Evolutionary conservation across 2,329 filamentous ascomycete genomes (phyloP).

Genomic region (Fusarium solani-melongenae): DNA sequence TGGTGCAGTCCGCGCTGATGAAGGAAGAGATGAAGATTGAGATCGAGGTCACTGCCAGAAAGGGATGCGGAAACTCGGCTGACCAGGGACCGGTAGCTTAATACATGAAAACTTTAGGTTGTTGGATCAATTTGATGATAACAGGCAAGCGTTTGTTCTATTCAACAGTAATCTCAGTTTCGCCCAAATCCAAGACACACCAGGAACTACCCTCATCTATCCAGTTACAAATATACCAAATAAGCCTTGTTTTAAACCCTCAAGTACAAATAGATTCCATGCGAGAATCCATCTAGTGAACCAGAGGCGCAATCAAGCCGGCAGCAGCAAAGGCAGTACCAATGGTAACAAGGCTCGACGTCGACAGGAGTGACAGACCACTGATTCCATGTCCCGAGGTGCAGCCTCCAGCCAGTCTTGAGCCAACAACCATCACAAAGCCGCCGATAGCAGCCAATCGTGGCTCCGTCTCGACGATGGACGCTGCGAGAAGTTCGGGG

Average conservation of each 20-base stretch:
- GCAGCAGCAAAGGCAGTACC: constrained; percentile 67
- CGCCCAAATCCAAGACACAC: neutral
- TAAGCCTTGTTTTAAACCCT: neutral
- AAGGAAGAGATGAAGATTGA: constrained; percentile 60
- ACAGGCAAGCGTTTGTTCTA: neutral
- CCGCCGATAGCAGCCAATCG: constrained; percentile 63
- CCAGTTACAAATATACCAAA: neutral
- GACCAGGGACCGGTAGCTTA: neutral
- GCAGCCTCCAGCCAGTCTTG: constrained; percentile 73
- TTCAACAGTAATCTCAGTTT: neutral
- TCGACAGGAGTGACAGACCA: constrained; percentile 70
- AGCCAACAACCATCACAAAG: constrained; percentile 67
- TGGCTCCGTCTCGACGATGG: constrained; percentile 49
- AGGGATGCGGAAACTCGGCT: constrained; percentile 31
- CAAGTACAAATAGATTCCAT: neutral
- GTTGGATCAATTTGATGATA: neutral
- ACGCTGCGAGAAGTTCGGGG: constrained; percentile 45
- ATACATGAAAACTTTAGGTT: neutral
- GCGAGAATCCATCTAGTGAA: constrained; percentile 30
- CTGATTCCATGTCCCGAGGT: constrained; percentile 77
- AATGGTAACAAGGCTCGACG: constrained; percentile 72
- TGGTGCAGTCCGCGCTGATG: constrained; percentile 63
- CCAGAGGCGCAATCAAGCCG: constrained; percentile 43
- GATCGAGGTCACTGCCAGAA: constrained; percentile 56
- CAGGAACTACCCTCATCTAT: neutral